These are phyloP conservation scores for Paspalum notatum DNA, from an alignment of 176 grass and related monocot species.

Conservation along the genomic window DNA sequence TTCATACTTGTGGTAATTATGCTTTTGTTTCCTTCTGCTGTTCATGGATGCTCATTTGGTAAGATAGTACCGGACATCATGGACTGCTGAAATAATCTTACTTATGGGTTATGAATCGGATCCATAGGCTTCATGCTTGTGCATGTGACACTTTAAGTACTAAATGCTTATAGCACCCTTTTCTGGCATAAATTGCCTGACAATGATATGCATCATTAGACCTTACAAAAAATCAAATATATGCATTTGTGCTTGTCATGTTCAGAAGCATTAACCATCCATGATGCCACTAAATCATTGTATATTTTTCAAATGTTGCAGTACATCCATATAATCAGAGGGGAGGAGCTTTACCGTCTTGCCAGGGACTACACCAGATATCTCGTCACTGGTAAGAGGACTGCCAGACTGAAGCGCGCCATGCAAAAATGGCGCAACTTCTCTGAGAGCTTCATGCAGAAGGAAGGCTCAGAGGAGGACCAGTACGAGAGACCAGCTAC, in stretches of 20 bases:
- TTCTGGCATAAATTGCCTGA: not conserved
- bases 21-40: conserved; percentile 11
- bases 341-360: conserved; percentile 77
- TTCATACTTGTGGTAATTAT: conserved; percentile 89
- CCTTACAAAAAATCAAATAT: not conserved
- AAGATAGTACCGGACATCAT: not conserved
- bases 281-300: conserved; percentile 30
- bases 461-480: conserved; percentile 46
- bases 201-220: not conserved
- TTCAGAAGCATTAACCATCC: not conserved
- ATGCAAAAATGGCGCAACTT: conserved; percentile 55
- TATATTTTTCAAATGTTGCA: conserved; percentile 46
- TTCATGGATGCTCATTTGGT: conserved; percentile 13
- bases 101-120: not conserved
- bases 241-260: conserved; percentile 23
- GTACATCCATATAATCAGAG: conserved; percentile 92
- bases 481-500: conserved; percentile 41
- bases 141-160: not conserved
- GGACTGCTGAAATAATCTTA: not conserved
- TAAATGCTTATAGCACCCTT: not conserved
- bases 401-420: conserved; percentile 56
- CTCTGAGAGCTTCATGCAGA: conserved; percentile 44
- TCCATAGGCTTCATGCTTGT: conserved; percentile 6
- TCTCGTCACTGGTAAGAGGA: conserved; percentile 72
- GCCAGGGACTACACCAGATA: conserved; percentile 85